These are phyloP conservation scores for Isabelozyma heimii DNA, from an alignment of 805 yeast species.

Conservation along the genomic window DNA sequence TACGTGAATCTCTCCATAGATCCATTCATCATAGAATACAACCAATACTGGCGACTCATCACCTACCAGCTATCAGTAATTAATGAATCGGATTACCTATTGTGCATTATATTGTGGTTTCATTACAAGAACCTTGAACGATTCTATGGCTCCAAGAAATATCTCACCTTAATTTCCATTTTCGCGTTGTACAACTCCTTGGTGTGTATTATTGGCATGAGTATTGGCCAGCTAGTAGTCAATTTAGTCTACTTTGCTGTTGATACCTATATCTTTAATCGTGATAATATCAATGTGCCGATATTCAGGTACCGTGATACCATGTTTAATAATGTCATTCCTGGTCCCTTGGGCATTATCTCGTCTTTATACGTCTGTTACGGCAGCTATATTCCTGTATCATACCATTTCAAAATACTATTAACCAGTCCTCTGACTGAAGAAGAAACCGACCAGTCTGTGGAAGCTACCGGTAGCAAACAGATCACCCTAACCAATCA, in stretches of 20 bases:
- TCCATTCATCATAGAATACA: constrained; percentile 54
- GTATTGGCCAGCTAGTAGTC: constrained; percentile 37
- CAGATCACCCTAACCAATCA: constrained; percentile 31
- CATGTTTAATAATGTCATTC: constrained; percentile 29
- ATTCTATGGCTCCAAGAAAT: constrained; percentile 54
- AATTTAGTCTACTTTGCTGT: constrained; percentile 40
- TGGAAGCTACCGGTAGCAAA: constrained; percentile 6
- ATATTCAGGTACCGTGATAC: constrained; percentile 18
- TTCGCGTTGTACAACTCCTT: constrained; percentile 48
- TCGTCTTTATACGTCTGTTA: constrained; percentile 40
- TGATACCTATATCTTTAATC: constrained; percentile 15
- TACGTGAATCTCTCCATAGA: constrained; percentile 41
- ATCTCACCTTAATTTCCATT: constrained; percentile 44
- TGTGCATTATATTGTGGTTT: constrained; percentile 45
- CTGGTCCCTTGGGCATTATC: constrained; percentile 41
- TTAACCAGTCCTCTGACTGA: constrained; percentile 16
- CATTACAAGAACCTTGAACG: constrained; percentile 58
- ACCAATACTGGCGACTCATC: constrained; percentile 56
- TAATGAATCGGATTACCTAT: constrained; percentile 56
- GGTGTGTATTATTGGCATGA: constrained; percentile 34
- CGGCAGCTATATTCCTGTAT: constrained; percentile 29
- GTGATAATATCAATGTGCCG: constrained; percentile 5
- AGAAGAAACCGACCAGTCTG: background rate
- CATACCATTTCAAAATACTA: constrained; percentile 34
- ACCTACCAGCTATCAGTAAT: constrained; percentile 51